Conservation (phyloP, 2,329 filamentous ascomycete genomes). For the Colletotrichum ledebouriae region DNA sequence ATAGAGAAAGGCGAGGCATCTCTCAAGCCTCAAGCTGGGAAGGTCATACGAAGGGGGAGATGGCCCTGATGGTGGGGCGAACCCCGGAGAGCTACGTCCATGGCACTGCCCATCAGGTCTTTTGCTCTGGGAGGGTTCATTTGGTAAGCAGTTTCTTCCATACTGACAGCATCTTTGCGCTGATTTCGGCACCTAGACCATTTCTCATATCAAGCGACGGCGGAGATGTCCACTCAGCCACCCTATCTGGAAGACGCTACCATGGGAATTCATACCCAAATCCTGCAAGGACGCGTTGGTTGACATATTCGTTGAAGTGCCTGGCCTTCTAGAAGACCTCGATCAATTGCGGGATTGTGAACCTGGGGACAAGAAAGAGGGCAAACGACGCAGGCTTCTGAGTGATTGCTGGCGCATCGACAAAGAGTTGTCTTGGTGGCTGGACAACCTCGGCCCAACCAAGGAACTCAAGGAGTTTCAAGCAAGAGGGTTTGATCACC, state of each 20-base stretch:
- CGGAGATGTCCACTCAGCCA: conserved; percentile 47
- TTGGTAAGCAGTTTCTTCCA: conserved; percentile 36
- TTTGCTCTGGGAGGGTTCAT: conserved; percentile 44
- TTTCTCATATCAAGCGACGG: conserved; percentile 42
- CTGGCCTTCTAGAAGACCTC: conserved; percentile 46
- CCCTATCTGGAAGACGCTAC: conserved; percentile 50
- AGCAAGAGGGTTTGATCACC: conserved; percentile 18
- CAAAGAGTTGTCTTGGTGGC: conserved; percentile 33
- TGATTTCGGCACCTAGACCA: conserved; percentile 6
- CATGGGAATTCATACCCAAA: conserved; percentile 49
- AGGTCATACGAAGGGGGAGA: conserved; percentile 40
- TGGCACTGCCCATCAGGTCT: conserved; percentile 44
- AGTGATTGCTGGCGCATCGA: conserved; percentile 41
- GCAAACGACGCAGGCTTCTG: conserved; percentile 5
- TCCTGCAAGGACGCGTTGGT: conserved; percentile 49
- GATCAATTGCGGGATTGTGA: conserved; percentile 46
- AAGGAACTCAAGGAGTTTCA: conserved; percentile 21
- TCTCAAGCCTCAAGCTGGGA: conserved; percentile 44
- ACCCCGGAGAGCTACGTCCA: conserved; percentile 25
- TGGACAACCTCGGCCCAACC: conserved; percentile 23
- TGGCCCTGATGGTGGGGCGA: conserved; percentile 35
- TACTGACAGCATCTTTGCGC: background rate
- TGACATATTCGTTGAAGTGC: conserved; percentile 50
- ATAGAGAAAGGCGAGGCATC: conserved; percentile 33
- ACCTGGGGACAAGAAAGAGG: conserved; percentile 3